Evolutionary conservation across 2,329 filamentous ascomycete species (phyloP).

Genomic region (Coniochaeta ligniaria): DNA sequence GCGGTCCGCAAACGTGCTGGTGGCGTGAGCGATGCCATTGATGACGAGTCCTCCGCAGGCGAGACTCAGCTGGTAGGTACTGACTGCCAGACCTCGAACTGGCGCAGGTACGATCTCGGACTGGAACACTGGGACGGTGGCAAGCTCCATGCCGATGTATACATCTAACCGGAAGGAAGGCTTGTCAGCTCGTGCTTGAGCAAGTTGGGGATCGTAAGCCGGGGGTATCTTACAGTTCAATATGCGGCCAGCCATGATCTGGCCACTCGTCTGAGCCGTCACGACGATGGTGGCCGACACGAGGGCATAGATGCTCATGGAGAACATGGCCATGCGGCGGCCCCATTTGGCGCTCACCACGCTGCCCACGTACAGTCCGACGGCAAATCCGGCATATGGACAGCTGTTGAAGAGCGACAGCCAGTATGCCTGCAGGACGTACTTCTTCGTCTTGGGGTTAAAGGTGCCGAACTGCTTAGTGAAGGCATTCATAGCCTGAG

Average conservation of each 20-base stretch:
- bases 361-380: conserved; percentile 20
- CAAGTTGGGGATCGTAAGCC: background rate
- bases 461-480: conserved; percentile 23
- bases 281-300: conserved; percentile 22
- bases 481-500: conserved; percentile 30
- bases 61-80: conserved; percentile 23
- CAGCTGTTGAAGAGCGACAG: conserved; percentile 28
- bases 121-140: conserved; percentile 26
- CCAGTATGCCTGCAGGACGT: conserved; percentile 20
- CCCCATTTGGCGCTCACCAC: conserved; percentile 21
- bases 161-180: conserved; percentile 11
- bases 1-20: conserved; percentile 19
- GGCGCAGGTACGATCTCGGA: conserved; percentile 23
- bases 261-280: conserved; percentile 18
- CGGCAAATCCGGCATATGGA: conserved; percentile 24
- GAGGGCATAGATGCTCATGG: conserved; percentile 27
- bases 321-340: conserved; percentile 25
- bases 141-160: conserved; percentile 31
- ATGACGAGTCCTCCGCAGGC: conserved; percentile 12
- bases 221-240: conserved; percentile 18
- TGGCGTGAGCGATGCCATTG: conserved; percentile 19
- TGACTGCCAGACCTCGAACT: conserved; percentile 24
- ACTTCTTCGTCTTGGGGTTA: conserved; percentile 13
- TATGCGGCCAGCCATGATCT: conserved; percentile 25
- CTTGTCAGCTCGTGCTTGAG: background rate